Percentiles rank a stretch among this genome's conserved stretches.
phyloP scores from a whole-genome alignment of 1,284 basidiomycete genomes.

The Heimioporus retisporus region DNA sequence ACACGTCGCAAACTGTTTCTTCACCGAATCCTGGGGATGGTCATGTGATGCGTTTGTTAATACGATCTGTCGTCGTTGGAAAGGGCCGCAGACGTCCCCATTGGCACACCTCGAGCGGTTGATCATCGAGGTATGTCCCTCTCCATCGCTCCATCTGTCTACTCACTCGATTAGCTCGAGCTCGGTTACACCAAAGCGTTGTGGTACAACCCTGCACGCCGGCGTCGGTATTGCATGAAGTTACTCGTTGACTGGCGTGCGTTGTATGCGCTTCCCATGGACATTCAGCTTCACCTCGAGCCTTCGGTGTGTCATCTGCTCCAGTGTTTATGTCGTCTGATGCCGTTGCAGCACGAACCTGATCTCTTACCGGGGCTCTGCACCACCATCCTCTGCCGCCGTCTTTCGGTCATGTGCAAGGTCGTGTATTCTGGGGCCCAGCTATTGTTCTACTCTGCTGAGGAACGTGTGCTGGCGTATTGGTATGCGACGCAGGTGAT shows the following conservation, averaged over 20 bases:
- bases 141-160: constrained; percentile 15
- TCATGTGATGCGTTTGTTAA: constrained; percentile 57
- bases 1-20: constrained; percentile 76
- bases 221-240: constrained; percentile 72
- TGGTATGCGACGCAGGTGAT: constrained; percentile 74
- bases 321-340: constrained; percentile 10
- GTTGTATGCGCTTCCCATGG: constrained; percentile 59
- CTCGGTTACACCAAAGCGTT: constrained; percentile 65
- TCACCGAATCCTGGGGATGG: constrained; percentile 68
- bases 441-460: constrained; percentile 74
- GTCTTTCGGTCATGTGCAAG: constrained; percentile 71
- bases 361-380: constrained; percentile 52
- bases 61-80: constrained; percentile 51
- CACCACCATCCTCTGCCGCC: constrained; percentile 62
- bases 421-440: constrained; percentile 82
- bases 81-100: constrained; percentile 44
- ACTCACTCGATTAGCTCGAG: constrained; percentile 55
- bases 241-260: constrained; percentile 71
- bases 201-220: constrained; percentile 76
- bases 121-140: constrained; percentile 61
- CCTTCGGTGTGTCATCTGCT: constrained; percentile 41
- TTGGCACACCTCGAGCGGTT: constrained; percentile 62
- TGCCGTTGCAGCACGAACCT: constrained; percentile 26
- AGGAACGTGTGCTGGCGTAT: constrained; percentile 79
- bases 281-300: constrained; percentile 48